These are phyloP conservation scores for Nakazawaea holstii DNA, from an alignment of 805 yeast species.

Conservation along the genomic window DNA sequence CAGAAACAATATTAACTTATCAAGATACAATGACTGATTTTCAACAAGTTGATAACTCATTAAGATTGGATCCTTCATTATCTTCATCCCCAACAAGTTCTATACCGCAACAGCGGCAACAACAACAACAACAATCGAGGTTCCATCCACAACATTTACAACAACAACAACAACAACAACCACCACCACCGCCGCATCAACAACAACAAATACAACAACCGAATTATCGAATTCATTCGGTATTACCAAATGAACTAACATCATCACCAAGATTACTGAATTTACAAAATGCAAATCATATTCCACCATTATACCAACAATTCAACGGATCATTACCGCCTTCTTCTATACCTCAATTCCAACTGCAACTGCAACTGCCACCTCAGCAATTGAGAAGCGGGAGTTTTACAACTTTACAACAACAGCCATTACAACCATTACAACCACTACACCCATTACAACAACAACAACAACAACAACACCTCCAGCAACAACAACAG, in stretches of 20 bases:
- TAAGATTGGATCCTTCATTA: neutral
- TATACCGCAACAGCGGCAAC: neutral
- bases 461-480: neutral
- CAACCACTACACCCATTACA: neutral
- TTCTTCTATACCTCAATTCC: neutral
- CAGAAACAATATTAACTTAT: constrained; percentile 14
- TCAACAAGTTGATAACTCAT: constrained; percentile 2
- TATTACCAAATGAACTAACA: neutral
- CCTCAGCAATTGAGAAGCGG: neutral
- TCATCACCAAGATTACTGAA: neutral
- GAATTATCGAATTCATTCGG: neutral
- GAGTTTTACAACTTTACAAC: too few relatives aligned
- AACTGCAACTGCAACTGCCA: neutral
- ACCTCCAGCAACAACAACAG: neutral
- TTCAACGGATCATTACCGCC: neutral
- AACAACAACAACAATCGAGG: neutral
- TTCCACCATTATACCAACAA: neutral
- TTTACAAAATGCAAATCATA: neutral
- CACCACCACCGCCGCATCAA: neutral
- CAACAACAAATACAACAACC: neutral
- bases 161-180: neutral
- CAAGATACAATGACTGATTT: constrained; percentile 10
- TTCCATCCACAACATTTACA: neutral
- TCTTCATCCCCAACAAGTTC: neutral
- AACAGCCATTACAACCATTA: too few relatives aligned